A percentile compares a stretch with the other conserved stretches of the same genome.
Evolutionary conservation across 1,284 basidiomycete species (phyloP).

Genomic region (Puccinia triticina): DNA sequence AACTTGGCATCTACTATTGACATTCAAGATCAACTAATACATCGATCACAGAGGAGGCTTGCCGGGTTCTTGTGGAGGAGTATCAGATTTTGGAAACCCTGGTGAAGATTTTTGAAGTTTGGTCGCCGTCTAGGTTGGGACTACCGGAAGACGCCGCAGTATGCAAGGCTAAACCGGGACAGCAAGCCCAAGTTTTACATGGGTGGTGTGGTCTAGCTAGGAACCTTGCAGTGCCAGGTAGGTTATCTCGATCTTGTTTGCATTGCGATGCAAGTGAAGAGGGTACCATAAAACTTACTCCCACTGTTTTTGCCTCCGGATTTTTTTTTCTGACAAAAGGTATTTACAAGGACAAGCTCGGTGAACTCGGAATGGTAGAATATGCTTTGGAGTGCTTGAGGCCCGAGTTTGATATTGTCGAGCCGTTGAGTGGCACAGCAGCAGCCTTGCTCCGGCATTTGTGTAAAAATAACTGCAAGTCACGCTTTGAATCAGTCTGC

Average conservation of each 20-base stretch:
- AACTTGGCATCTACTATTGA: background rate
- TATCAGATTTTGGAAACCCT: conserved; percentile 32
- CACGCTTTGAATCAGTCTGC: background rate
- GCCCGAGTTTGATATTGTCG: conserved; percentile 42
- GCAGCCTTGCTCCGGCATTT: conserved; percentile 48
- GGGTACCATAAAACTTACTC: background rate
- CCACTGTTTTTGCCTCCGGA: background rate
- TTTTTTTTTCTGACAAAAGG: conserved; percentile 4
- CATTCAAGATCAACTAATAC: background rate
- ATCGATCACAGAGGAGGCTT: conserved; percentile 16
- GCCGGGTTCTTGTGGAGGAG: conserved; percentile 32
- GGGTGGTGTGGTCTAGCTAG: conserved; percentile 43
- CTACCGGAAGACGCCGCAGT: background rate
- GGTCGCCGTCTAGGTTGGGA: conserved; percentile 16
- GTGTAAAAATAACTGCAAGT: conserved; percentile 31
- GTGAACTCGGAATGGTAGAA: conserved; percentile 23
- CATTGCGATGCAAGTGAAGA: background rate
- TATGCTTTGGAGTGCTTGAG: conserved; percentile 30
- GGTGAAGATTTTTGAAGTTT: conserved; percentile 8
- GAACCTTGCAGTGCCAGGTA: conserved; percentile 49
- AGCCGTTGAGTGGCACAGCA: conserved; percentile 28
- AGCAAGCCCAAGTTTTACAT: conserved; percentile 50
- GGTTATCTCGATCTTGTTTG: background rate
- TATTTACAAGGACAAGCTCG: conserved; percentile 26
- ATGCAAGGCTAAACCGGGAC: conserved; percentile 31